Percentiles rank a stretch among this genome's conserved stretches.
These are phyloP conservation scores for Biscogniauxia marginata DNA, from an alignment of 2,329 filamentous ascomycete genomes.

Conservation along the genomic window DNA sequence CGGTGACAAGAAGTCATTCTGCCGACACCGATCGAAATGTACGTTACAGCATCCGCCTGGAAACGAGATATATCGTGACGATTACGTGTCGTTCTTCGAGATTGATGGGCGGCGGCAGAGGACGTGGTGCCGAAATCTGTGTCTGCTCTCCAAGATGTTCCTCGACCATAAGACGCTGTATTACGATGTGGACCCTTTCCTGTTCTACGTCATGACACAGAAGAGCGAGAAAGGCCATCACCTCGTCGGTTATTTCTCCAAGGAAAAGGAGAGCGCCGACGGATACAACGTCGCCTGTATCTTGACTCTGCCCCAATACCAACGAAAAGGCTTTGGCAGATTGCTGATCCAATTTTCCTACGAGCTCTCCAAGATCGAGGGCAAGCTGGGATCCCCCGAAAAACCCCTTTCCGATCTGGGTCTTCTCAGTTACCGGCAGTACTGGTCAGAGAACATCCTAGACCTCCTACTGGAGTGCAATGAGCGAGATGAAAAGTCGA, in stretches of 20 bases:
- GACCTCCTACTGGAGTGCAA: constrained; percentile 77
- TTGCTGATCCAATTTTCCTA: constrained; percentile 97
- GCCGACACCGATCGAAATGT: constrained; percentile 85
- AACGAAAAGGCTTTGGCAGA: constrained; percentile 89
- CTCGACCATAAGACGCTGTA: constrained; percentile 95
- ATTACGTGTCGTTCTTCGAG: constrained; percentile 92
- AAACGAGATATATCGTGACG: constrained; percentile 97
- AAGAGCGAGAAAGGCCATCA: constrained; percentile 88
- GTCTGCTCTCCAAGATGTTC: constrained; percentile 92
- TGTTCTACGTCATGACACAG: constrained; percentile 97
- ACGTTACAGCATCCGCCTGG: constrained; percentile 88
- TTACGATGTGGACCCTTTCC: constrained; percentile 98
- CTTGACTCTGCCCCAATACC: constrained; percentile 91
- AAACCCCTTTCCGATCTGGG: constrained; percentile 95
- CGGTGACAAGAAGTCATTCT: constrained; percentile 77
- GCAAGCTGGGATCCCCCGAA: constrained; percentile 91
- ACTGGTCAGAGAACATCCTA: constrained; percentile 94
- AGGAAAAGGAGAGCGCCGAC: constrained; percentile 96
- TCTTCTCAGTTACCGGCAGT: constrained; percentile 89
- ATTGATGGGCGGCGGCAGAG: constrained; percentile 92
- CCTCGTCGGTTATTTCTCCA: constrained; percentile 98
- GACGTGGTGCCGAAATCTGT: constrained; percentile 95
- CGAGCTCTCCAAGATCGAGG: constrained; percentile 91
- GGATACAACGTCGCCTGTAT: constrained; percentile 99
- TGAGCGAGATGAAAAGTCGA: constrained; percentile 68